Percentiles rank a stretch among this genome's conserved stretches.
These are phyloP conservation scores for Drechslerella stenobrocha DNA, from an alignment of 2,329 filamentous ascomycete species.

Conservation along the genomic window DNA sequence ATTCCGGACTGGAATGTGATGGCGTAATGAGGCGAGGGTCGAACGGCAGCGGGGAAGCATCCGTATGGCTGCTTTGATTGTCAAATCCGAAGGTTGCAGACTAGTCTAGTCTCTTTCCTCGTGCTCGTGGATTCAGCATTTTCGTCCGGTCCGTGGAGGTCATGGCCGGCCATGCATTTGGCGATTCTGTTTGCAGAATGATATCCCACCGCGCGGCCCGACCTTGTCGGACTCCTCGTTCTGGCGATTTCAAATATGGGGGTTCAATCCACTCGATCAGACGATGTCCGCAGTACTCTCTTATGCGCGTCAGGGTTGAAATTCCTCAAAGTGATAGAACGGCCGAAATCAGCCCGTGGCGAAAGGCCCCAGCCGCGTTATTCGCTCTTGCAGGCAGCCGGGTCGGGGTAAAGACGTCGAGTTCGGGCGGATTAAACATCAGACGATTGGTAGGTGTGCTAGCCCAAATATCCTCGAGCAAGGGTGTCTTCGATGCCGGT, in stretches of 20 bases:
- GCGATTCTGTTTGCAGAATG: slow-evolving; percentile 40
- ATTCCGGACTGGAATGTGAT: slow-evolving; percentile 47
- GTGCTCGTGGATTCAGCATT: slow-evolving; percentile 8
- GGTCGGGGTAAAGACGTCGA: slow-evolving; percentile 23
- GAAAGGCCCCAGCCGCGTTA: slow-evolving; percentile 12
- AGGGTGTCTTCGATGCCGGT: slow-evolving; percentile 43
- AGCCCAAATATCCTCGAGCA: slow-evolving; percentile 36
- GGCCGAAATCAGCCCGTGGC: slow-evolving; percentile 24
- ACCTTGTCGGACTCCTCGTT: background rate
- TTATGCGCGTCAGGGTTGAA: background rate
- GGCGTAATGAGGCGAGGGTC: slow-evolving; percentile 45
- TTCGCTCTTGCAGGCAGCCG: slow-evolving; percentile 19
- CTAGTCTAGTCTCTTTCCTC: slow-evolving; percentile 16
- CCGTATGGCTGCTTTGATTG: slow-evolving; percentile 40
- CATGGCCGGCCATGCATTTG: slow-evolving; percentile 27
- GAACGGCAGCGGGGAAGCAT: slow-evolving; percentile 46
- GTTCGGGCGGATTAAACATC: slow-evolving; percentile 40
- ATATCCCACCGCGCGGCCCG: slow-evolving; percentile 14
- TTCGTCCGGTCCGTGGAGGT: slow-evolving; percentile 7
- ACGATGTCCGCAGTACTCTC: slow-evolving; percentile 14
- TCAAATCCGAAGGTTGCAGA: slow-evolving; percentile 35
- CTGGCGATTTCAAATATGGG: slow-evolving; percentile 19
- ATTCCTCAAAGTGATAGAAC: background rate
- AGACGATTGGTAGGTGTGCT: slow-evolving; percentile 49
- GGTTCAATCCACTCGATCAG: slow-evolving; percentile 15